phyloP scores from a whole-genome alignment of 345 rosid species.

The Eucalyptus polybractea region DNA sequence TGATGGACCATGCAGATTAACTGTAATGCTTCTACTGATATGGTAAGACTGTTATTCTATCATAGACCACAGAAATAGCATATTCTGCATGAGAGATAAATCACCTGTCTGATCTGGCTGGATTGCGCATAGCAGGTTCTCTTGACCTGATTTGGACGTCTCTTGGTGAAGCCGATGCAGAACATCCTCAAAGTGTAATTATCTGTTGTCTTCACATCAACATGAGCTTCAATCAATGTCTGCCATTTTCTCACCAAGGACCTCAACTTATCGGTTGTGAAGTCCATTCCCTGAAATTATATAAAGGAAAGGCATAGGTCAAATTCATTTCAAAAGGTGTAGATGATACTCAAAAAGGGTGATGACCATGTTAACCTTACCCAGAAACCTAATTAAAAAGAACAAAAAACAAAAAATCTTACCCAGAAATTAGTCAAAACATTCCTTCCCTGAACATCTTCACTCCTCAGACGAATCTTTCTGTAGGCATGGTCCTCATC shows the following conservation, averaged over 20 bases:
- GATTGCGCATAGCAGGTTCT: conserved; percentile 92
- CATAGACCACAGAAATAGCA: not conserved
- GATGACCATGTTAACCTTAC: not conserved
- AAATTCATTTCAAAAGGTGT: not conserved
- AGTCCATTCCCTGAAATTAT: conserved; percentile 69
- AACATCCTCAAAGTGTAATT: conserved; percentile 76
- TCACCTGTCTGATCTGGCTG: conserved; percentile 83
- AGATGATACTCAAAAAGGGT: not conserved
- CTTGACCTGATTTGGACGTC: conserved; percentile 90
- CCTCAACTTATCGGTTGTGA: conserved; percentile 90
- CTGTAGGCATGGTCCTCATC: conserved; percentile 35
- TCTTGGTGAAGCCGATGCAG: conserved; percentile 90
- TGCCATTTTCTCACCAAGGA: conserved; percentile 96
- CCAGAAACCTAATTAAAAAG: not conserved
- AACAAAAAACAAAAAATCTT: not conserved
- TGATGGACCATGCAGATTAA: not conserved
- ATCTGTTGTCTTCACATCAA: conserved; percentile 94
- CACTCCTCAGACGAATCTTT: conserved; percentile 32
- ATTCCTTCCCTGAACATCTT: conserved; percentile 35
- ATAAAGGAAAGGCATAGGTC: not conserved
- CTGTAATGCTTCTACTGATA: not conserved
- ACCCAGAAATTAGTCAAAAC: conserved; percentile 60
- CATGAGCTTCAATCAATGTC: conserved; percentile 81
- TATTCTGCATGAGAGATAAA: not conserved
- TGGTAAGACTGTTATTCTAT: not conserved